A percentile compares a stretch with the other conserved stretches of the same genome.
These are phyloP conservation scores for Ceratocystis huliohia DNA, from an alignment of 2,329 filamentous ascomycete genomes.

Conservation along the genomic window DNA sequence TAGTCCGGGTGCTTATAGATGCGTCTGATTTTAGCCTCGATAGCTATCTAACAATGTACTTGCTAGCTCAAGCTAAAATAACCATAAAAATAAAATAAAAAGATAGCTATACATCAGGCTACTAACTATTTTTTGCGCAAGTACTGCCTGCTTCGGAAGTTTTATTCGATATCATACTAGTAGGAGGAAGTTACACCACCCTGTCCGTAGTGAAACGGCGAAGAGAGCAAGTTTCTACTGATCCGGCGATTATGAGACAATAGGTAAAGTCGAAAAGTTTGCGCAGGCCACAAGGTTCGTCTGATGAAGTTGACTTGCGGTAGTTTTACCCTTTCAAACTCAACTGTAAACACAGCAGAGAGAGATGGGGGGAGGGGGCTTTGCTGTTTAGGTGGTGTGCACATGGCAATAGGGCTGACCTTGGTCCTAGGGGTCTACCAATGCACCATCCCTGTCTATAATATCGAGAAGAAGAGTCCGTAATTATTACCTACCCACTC, in stretches of 20 bases:
- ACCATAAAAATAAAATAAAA: no score
- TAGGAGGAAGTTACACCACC: background rate
- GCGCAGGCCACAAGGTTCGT: background rate
- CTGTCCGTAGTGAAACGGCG: background rate
- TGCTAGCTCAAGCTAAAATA: no score
- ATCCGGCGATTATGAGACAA: background rate
- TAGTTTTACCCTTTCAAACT: background rate
- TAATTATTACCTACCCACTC: background rate
- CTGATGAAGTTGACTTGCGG: background rate
- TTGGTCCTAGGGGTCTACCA: background rate
- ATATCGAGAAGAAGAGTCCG: background rate
- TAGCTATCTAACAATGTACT: no score
- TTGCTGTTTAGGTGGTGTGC: background rate
- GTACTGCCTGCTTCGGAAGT: no score
- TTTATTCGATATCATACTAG: background rate
- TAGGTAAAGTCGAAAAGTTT: background rate
- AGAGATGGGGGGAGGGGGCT: background rate
- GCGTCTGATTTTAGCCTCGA: background rate
- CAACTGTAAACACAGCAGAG: background rate
- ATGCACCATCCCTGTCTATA: background rate
- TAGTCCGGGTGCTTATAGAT: background rate
- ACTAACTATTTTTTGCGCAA: background rate
- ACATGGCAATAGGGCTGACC: slow-evolving; percentile 2
- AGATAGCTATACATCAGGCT: background rate
- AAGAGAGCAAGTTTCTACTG: background rate